These are phyloP conservation scores for Arctium minus DNA, from an alignment of 129 eudicot genomes.

Conservation along the genomic window DNA sequence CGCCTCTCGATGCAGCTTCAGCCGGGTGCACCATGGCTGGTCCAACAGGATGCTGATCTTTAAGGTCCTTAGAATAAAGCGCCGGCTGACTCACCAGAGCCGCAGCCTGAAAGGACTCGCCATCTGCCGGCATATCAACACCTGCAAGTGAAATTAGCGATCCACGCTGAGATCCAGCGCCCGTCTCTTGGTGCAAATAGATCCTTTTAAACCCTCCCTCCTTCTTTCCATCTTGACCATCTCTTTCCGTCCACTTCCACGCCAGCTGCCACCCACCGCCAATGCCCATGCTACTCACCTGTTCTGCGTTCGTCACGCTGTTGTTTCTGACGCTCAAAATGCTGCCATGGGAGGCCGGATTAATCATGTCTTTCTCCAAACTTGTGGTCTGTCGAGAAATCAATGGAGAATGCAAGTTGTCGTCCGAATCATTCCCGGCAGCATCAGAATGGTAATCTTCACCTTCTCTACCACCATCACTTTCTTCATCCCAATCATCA, in stretches of 20 bases:
- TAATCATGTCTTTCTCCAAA: conserved; percentile 52
- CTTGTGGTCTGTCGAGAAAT: conserved; percentile 69
- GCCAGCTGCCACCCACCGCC: conserved; percentile 99
- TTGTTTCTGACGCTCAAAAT: conserved; percentile 33
- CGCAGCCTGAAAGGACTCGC: conserved; percentile 68
- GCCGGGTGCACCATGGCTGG: conserved; percentile 65
- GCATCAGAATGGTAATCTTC: conserved; percentile 54
- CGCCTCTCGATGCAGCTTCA: conserved; percentile 49
- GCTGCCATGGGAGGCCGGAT: conserved; percentile 46
- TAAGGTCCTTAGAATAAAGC: conserved; percentile 51
- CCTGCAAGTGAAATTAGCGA: conserved; percentile 51
- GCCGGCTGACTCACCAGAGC: conserved; percentile 88
- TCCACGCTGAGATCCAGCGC: conserved; percentile 42
- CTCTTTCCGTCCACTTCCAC: conserved; percentile 57
- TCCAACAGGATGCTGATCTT: conserved; percentile 55
- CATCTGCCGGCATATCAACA: conserved; percentile 43
- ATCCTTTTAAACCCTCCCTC: conserved; percentile 68
- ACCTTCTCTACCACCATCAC: conserved; percentile 40
- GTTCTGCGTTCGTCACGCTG: conserved; percentile 28
- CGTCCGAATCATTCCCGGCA: conserved; percentile 59
- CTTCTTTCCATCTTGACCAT: conserved; percentile 50
- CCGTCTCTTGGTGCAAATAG: conserved; percentile 71
- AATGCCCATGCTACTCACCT: conserved; percentile 45
- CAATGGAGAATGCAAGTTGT: conserved; percentile 69
- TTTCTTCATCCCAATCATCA: conserved; percentile 91